Evolutionary conservation across 495 filamentous ascomycete genomes (phyloP).

Genomic region (Penicillium ochrochloron): DNA sequence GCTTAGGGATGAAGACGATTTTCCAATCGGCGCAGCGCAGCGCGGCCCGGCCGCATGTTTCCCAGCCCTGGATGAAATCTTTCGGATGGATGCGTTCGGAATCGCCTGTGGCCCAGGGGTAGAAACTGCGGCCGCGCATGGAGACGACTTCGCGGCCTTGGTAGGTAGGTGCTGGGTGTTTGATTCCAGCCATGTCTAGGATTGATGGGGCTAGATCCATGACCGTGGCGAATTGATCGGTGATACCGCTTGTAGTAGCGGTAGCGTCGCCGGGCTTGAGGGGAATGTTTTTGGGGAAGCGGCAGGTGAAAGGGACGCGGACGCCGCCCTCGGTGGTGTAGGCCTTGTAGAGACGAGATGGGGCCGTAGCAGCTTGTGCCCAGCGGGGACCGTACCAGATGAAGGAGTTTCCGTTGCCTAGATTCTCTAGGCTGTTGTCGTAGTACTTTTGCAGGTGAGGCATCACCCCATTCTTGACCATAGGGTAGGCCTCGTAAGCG

Average conservation of each 20-base stretch:
- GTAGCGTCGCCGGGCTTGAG: conserved; percentile 28
- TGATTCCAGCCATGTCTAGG: conserved; percentile 63
- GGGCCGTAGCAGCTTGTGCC: conserved; percentile 67
- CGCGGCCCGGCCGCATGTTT: conserved; percentile 50
- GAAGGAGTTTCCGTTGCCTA: conserved; percentile 63
- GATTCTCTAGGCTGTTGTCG: conserved; percentile 64
- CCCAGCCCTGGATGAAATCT: conserved; percentile 55
- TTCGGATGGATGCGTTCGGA: conserved; percentile 47
- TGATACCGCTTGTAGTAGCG: conserved; percentile 44
- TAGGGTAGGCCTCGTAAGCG: conserved; percentile 63
- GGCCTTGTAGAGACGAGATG: conserved; percentile 64
- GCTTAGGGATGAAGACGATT: conserved; percentile 54
- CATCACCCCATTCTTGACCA: conserved; percentile 55
- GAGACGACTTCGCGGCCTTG: conserved; percentile 59
- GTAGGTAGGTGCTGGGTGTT: conserved; percentile 61
- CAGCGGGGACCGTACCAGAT: conserved; percentile 70
- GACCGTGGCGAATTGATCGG: conserved; percentile 62
- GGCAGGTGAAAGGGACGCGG: conserved; percentile 61
- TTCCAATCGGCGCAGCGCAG: conserved; percentile 55
- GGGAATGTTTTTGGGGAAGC: conserved; percentile 43
- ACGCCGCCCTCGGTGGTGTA: conserved; percentile 67
- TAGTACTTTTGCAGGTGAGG: conserved; percentile 64
- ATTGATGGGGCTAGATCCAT: conserved; percentile 68
- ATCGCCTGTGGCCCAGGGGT: conserved; percentile 44
- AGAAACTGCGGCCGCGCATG: conserved; percentile 60